phyloP scores from a whole-genome alignment of 2,329 filamentous ascomycete species.

The Macrophomina tecta region DNA sequence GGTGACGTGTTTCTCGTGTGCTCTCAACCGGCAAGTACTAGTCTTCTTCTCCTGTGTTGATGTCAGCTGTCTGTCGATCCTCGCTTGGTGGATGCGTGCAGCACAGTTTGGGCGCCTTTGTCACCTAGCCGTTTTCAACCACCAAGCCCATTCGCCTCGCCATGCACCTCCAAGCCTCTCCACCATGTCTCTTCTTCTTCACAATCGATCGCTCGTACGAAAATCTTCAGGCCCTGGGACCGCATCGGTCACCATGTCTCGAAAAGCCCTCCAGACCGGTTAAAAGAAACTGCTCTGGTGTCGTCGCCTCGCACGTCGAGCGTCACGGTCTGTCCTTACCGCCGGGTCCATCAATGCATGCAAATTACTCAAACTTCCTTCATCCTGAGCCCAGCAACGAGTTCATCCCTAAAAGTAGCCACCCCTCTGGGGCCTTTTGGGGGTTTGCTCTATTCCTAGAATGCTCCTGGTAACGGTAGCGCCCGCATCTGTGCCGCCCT shows the following conservation, averaged over 20 bases:
- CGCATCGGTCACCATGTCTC: constrained; percentile 10
- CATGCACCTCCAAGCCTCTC: not conserved
- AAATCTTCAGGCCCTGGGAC: not conserved
- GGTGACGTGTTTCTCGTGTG: not conserved
- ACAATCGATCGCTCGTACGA: not conserved
- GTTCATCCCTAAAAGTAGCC: not conserved
- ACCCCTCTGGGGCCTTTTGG: constrained; percentile 1
- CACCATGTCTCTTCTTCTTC: not conserved
- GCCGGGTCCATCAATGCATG: constrained; percentile 3
- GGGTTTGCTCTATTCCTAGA: not conserved
- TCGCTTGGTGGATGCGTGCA: constrained; percentile 3
- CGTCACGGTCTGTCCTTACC: constrained; percentile 17
- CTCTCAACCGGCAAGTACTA: not conserved
- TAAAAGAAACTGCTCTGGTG: not conserved
- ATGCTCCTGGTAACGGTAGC: not conserved
- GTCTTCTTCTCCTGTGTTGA: not conserved
- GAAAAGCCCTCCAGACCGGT: not conserved
- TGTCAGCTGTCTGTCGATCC: not conserved
- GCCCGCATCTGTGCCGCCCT: no score
- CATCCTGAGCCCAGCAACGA: constrained; percentile 2
- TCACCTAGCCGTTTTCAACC: constrained; percentile 27
- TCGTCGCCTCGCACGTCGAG: constrained; percentile 10
- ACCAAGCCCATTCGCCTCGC: constrained; percentile 8
- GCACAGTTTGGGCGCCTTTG: constrained; percentile 14
- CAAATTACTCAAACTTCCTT: not conserved